phyloP scores from a whole-genome alignment of 441 rosid species.

The Codiaeum variegatum region DNA sequence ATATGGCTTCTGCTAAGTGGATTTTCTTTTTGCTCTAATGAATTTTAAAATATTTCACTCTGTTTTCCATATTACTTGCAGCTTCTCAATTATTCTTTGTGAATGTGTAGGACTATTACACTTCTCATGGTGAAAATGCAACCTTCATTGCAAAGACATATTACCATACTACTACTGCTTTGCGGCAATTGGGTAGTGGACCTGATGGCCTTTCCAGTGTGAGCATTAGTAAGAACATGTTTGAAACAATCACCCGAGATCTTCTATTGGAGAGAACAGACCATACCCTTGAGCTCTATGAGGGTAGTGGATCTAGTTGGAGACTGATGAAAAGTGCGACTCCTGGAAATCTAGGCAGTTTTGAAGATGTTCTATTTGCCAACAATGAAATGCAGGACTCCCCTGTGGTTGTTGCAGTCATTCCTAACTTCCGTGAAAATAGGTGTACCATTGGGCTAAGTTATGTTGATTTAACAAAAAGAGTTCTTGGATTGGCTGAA shows the following conservation, averaged over 20 bases:
- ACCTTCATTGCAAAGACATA: conserved; percentile 83
- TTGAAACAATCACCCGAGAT: conserved; percentile 81
- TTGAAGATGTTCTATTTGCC: conserved; percentile 92
- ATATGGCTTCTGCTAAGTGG: neutral
- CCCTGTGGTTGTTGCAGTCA: conserved; percentile 74
- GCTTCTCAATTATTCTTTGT: neutral
- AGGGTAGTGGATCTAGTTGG: conserved; percentile 96
- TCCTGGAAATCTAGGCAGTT: conserved; percentile 93
- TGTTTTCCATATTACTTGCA: neutral
- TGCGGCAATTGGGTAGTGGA: conserved; percentile 78
- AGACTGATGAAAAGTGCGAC: conserved; percentile 74
- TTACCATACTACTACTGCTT: conserved; percentile 73
- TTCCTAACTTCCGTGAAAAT: conserved; percentile 58
- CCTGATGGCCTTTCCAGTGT: conserved; percentile 77
- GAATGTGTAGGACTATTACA: conserved; percentile 66
- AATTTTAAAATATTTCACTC: neutral
- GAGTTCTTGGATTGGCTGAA: conserved; percentile 80
- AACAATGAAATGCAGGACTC: conserved; percentile 96
- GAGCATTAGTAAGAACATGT: conserved; percentile 79
- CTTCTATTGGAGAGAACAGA: conserved; percentile 90
- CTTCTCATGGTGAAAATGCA: conserved; percentile 89
- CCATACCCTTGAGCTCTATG: conserved; percentile 83
- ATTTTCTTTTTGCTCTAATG: neutral
- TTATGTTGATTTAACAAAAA: conserved; percentile 78
- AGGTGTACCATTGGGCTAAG: conserved; percentile 75